A percentile compares a stretch with the other conserved stretches of the same genome.
These are phyloP conservation scores for Aspergillus sp. DNA, from an alignment of 2,329 filamentous ascomycete species.

Conservation along the genomic window DNA sequence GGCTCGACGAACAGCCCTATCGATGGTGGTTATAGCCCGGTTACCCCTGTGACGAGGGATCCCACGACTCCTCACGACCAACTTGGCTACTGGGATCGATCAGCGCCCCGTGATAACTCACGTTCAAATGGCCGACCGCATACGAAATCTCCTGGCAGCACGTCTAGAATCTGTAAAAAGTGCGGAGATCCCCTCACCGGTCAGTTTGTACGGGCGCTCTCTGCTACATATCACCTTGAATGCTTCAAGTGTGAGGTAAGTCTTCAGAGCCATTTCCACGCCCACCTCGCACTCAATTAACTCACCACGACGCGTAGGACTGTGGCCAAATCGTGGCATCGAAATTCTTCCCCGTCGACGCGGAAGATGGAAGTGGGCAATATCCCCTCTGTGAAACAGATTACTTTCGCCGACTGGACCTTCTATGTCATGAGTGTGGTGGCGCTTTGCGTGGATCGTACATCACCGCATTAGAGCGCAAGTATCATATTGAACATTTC, in stretches of 20 bases:
- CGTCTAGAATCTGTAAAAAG: slow-evolving; percentile 68
- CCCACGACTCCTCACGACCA: slow-evolving; percentile 27
- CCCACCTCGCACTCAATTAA: slow-evolving; percentile 17
- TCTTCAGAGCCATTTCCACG: slow-evolving; percentile 17
- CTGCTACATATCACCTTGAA: slow-evolving; percentile 92
- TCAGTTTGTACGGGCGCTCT: slow-evolving; percentile 91
- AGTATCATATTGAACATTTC: slow-evolving; percentile 99
- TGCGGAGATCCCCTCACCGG: slow-evolving; percentile 84
- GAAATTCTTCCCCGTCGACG: slow-evolving; percentile 97
- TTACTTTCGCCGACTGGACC: slow-evolving; percentile 88
- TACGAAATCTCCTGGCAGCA: slow-evolving; percentile 36
- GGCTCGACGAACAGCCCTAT: slow-evolving; percentile 17
- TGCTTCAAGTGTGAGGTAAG: slow-evolving; percentile 96
- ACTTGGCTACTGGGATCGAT: slow-evolving; percentile 30
- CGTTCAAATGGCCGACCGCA: slow-evolving; percentile 34
- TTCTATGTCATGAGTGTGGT: slow-evolving; percentile 89
- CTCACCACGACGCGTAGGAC: slow-evolving; percentile 58
- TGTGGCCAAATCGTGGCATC: slow-evolving; percentile 96
- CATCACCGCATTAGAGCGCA: slow-evolving; percentile 94
- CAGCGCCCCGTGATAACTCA: slow-evolving; percentile 33
- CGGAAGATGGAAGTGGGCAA: slow-evolving; percentile 76
- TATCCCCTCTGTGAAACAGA: slow-evolving; percentile 97
- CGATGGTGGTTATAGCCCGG: slow-evolving; percentile 30
- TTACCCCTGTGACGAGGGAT: slow-evolving; percentile 18
- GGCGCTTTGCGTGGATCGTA: slow-evolving; percentile 93